phyloP scores from a whole-genome alignment of 805 yeast genomes.

The Diddensiella caesifluorescens region DNA sequence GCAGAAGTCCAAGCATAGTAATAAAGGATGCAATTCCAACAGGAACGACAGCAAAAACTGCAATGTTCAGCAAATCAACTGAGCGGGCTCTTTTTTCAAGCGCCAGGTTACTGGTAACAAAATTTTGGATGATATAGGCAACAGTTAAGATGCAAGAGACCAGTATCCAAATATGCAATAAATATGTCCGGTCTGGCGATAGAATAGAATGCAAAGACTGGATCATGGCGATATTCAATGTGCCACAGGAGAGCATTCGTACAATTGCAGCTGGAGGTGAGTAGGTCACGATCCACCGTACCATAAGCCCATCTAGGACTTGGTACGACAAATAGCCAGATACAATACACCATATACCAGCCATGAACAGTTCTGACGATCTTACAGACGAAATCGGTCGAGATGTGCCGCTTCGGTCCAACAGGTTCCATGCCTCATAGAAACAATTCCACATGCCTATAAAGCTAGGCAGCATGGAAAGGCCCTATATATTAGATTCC shows the following conservation, averaged over 20 bases:
- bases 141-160: constrained; percentile 80
- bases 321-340: constrained; percentile 79
- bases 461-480: constrained; percentile 65
- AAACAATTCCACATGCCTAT: constrained; percentile 41
- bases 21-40: constrained; percentile 91
- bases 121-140: constrained; percentile 78
- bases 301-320: constrained; percentile 82
- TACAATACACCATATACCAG: constrained; percentile 91
- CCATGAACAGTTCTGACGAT: constrained; percentile 70
- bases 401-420: constrained; percentile 23
- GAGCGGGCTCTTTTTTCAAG: constrained; percentile 50
- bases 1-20: constrained; percentile 78
- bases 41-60: constrained; percentile 97
- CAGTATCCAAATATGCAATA: constrained; percentile 85
- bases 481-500: constrained; percentile 37
- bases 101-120: constrained; percentile 62
- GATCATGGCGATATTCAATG: constrained; percentile 65
- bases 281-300: constrained; percentile 86
- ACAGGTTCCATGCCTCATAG: constrained; percentile 30
- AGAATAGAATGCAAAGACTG: constrained; percentile 61
- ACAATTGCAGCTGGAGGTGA: constrained; percentile 83
- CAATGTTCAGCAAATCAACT: constrained; percentile 80
- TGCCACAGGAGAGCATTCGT: constrained; percentile 76
- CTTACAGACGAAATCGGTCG: constrained; percentile 52
- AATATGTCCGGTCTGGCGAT: constrained; percentile 65